phyloP scores from a whole-genome alignment of 2,329 filamentous ascomycete genomes.

The Penicillium aurantiogriseum region DNA sequence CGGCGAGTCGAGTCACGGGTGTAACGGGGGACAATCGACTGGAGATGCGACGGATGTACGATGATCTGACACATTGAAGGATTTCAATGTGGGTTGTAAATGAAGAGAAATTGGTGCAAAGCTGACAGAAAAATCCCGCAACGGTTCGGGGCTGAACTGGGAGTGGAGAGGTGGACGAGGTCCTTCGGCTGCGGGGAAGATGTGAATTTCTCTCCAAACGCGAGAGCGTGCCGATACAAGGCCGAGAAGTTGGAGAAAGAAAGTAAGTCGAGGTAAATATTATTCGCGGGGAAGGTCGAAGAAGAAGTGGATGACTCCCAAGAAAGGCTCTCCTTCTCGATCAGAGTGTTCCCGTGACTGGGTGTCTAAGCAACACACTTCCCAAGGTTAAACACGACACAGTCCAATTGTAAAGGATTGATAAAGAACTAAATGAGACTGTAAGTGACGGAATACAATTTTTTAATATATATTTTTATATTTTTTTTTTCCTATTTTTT shows the following conservation, averaged over 20 bases:
- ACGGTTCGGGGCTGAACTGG: conserved; percentile 23
- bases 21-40: conserved; percentile 26
- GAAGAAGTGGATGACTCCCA: conserved; percentile 10
- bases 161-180: conserved; percentile 23
- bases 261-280: conserved; percentile 2
- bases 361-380: conserved; percentile 13
- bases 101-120: conserved; percentile 9
- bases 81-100: conserved; percentile 1
- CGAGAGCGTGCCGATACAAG: not conserved
- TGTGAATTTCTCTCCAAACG: conserved; percentile 6
- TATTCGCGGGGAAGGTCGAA: conserved; percentile 6
- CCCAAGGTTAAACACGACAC: conserved; percentile 14
- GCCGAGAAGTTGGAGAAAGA: not conserved
- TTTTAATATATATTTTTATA: not conserved
- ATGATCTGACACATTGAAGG: conserved; percentile 26
- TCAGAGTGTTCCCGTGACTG: conserved; percentile 29
- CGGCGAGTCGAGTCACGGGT: conserved; percentile 20
- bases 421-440: conserved; percentile 6
- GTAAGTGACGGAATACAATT: not conserved
- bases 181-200: conserved; percentile 27
- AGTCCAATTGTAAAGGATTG: conserved; percentile 18
- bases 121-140: conserved; percentile 27
- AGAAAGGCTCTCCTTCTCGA: conserved; percentile 1
- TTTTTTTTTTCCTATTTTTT: not conserved
- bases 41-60: conserved; percentile 12